Evolutionary conservation across 176 grass and related monocot genomes (phyloP), one percentile per base, ranked within the genome.

Genomic region (Tillandsia fasciculata): DNA sequence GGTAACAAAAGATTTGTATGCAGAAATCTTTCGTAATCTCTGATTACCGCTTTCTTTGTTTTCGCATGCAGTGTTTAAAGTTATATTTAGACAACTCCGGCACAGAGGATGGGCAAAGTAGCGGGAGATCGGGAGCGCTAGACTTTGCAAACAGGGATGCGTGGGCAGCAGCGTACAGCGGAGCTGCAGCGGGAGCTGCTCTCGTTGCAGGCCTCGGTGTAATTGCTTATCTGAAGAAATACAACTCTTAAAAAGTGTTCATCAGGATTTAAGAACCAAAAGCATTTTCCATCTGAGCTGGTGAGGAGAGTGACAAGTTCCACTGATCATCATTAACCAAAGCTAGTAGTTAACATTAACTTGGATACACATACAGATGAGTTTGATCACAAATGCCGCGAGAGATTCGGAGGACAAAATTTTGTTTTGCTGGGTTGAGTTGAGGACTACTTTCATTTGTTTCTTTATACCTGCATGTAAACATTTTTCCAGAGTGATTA

Each of bases 51-150:
- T 63, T 22, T 17, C 65, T 2, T 66, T 28, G 7, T 68, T 42
- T 66, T 9, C 9, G 33, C 47, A 23, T 64, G 66, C 63, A 91
- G 87, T 80, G 87, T 3, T 77, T 96, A 57, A 80, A 51, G 68
- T 67, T 96, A 53, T 83, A 83, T 78, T 70, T 96, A 28, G 87
- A 96, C 72, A 82, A 91, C 52, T 86, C 87, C 0, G 71, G 82
- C 57, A 68, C n/a, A 26, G 63, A 26, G 7, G 80, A 68, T 1
- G 70, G 78, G 0, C 76, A 42, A 70, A 84, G 76, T 52, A 48
- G 64, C 8, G 65, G 47, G 6, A 58, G 14, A 26, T 65, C 72
- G 1, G 33, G 61, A 52, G 63, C 49, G 47, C 50, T 82, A 50
- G 73, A 87, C 20, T 26, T 77, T 50, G 48, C 76, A 0, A 81